phyloP scores from a whole-genome alignment of 257 asterid genomes.

The Apocynum venetum region DNA sequence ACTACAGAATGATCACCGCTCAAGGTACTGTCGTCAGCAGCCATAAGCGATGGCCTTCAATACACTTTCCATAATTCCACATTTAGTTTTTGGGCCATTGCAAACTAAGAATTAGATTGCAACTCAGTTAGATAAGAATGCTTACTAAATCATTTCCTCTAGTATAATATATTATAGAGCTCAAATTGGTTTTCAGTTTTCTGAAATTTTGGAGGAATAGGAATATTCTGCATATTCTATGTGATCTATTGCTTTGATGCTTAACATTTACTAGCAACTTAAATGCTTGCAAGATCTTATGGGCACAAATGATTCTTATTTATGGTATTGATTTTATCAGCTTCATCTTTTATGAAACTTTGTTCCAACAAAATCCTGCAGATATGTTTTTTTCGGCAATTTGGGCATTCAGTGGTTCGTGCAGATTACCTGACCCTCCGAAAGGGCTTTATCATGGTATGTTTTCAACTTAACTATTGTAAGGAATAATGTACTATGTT shows the following conservation, averaged over 20 bases:
- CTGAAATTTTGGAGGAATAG: background rate
- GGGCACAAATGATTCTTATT: background rate
- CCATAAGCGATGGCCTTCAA: background rate
- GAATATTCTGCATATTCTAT: background rate
- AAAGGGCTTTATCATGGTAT: constrained; percentile 88
- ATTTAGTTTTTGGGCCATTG: background rate
- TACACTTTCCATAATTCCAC: background rate
- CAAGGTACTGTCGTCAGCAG: too few relatives aligned
- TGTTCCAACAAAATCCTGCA: constrained; percentile 31
- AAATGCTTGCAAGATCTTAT: background rate
- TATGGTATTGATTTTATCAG: constrained; percentile 2
- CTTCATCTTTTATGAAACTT: background rate
- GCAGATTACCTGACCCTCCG: constrained; percentile 97
- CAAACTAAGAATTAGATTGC: background rate
- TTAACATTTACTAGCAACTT: background rate
- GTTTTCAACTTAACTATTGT: constrained; percentile 9
- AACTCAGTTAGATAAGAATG: background rate
- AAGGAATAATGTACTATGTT: background rate
- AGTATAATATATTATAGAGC: too few relatives aligned
- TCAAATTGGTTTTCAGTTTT: background rate
- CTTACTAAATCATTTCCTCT: background rate
- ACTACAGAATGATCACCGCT: background rate
- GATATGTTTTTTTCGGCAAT: constrained; percentile 97
- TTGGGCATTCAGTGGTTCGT: constrained; percentile 89
- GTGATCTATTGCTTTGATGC: background rate